A percentile compares a stretch with the other conserved stretches of the same genome.
These are phyloP conservation scores for Ceratobasidium sp. DNA, from an alignment of 1,284 basidiomycete genomes.

Conservation along the genomic window DNA sequence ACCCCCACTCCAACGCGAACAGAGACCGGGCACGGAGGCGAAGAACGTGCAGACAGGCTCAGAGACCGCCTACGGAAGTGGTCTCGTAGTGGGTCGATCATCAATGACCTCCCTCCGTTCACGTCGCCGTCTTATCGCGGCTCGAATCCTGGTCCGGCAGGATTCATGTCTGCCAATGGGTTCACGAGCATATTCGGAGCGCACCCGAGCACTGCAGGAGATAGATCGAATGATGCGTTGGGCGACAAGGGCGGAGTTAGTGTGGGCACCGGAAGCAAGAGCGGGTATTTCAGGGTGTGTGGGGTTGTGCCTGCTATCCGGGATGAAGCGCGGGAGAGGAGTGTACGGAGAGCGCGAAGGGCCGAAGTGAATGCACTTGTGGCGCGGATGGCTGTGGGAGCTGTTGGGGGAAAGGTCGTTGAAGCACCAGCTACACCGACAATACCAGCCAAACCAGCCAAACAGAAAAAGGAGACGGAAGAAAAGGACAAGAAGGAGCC, in stretches of 20 bases:
- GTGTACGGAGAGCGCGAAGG: constrained; percentile 65
- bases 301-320: constrained; percentile 72
- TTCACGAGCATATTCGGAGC: constrained; percentile 26
- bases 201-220: constrained; percentile 8
- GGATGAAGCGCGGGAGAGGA: constrained; percentile 61
- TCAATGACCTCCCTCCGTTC: constrained; percentile 62
- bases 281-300: constrained; percentile 72
- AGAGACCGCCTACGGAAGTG: constrained; percentile 70
- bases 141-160: neutral
- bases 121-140: constrained; percentile 1
- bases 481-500: constrained; percentile 48
- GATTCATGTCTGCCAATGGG: constrained; percentile 23
- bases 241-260: constrained; percentile 9
- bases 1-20: constrained; percentile 37
- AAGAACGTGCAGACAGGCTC: constrained; percentile 73
- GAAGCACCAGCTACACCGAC: constrained; percentile 44
- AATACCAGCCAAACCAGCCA: constrained; percentile 49
- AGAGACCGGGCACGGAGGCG: constrained; percentile 64
- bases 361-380: constrained; percentile 78
- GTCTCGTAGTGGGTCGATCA: constrained; percentile 64
- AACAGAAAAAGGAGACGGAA: constrained; percentile 54
- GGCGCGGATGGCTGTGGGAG: constrained; percentile 77
- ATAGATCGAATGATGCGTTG: neutral
- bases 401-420: constrained; percentile 71
- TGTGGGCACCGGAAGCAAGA: constrained; percentile 48